Evolutionary conservation across 208 protist species (phyloP).

Genomic region (Blastocrithidia nonstop): DNA sequence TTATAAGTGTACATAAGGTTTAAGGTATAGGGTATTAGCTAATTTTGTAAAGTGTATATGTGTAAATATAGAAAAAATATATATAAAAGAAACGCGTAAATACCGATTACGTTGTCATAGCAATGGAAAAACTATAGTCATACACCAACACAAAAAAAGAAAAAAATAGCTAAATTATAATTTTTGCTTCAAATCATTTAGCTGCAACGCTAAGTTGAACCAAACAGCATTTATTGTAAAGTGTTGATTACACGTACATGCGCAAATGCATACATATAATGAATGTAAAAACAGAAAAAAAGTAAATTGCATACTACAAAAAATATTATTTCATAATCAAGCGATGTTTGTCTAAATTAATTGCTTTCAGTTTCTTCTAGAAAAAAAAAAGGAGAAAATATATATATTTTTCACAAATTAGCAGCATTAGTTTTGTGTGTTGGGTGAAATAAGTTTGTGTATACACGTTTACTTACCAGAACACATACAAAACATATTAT

Average conservation of each 20-base stretch:
- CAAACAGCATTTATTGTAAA: slow-evolving; percentile 1
- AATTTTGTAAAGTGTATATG: too few relatives aligned
- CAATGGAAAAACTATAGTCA: neutral
- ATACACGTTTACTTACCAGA: neutral
- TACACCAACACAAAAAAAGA: neutral
- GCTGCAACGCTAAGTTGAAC: slow-evolving; percentile 1
- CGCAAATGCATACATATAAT: neutral
- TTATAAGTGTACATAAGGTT: too few relatives aligned
- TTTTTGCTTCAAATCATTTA: neutral
- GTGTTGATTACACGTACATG: too few relatives aligned
- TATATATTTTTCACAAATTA: slow-evolving; percentile 1
- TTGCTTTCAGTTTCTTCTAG: too few relatives aligned
- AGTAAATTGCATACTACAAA: slow-evolving; percentile 6
- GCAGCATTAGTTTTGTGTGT: neutral
- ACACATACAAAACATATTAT: neutral
- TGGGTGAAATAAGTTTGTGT: too few relatives aligned
- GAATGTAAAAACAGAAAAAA: slow-evolving; percentile 2
- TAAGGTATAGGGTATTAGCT: too few relatives aligned
- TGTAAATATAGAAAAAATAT: slow-evolving; percentile 1
- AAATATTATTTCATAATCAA: slow-evolving; percentile 5
- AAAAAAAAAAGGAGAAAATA: neutral
- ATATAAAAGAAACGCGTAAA: too few relatives aligned
- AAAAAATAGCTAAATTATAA: neutral
- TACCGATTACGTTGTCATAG: neutral
- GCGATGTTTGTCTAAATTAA: neutral